phyloP scores from a whole-genome alignment of 139 green algal genomes.

The Yamagishiella unicocca region DNA sequence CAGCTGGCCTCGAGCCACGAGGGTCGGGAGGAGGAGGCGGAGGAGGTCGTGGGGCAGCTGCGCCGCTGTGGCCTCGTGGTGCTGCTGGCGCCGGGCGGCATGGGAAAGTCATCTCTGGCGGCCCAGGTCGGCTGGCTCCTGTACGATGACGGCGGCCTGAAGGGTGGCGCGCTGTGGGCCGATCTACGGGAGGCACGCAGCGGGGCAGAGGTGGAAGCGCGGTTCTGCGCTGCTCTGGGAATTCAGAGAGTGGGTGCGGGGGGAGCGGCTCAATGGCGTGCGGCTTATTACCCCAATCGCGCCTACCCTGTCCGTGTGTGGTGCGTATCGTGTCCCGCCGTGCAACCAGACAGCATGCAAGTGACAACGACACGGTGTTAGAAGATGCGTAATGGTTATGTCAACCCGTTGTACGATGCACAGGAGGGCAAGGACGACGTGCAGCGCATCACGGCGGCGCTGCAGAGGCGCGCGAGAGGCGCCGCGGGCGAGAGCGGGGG shows the following conservation, averaged over 20 bases:
- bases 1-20: not conserved
- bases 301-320: too few species aligned
- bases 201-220: not conserved
- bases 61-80: not conserved
- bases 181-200: conserved; percentile 23
- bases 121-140: conserved; percentile 26
- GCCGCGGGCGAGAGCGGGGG: too few species aligned
- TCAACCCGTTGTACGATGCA: too few species aligned
- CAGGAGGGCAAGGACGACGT: too few species aligned
- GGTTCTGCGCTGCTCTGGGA: conserved; percentile 17
- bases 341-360: too few species aligned
- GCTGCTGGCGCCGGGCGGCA: conserved; percentile 22
- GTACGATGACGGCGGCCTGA: not conserved
- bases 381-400: too few species aligned
- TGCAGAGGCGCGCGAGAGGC: too few species aligned
- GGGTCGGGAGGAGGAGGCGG: not conserved
- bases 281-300: too few species aligned
- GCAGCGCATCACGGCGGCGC: too few species aligned
- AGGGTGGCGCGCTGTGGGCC: conserved; percentile 12
- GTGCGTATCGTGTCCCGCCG: too few species aligned
- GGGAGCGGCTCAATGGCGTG: not conserved
- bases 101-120: conserved; percentile 44
- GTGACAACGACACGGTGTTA: too few species aligned
- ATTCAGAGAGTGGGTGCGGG: not conserved
- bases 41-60: not conserved